Base-by-base conservation (phyloP, 2,329 filamentous ascomycete genomes). In the Pezicula neosporulosa region DNA sequence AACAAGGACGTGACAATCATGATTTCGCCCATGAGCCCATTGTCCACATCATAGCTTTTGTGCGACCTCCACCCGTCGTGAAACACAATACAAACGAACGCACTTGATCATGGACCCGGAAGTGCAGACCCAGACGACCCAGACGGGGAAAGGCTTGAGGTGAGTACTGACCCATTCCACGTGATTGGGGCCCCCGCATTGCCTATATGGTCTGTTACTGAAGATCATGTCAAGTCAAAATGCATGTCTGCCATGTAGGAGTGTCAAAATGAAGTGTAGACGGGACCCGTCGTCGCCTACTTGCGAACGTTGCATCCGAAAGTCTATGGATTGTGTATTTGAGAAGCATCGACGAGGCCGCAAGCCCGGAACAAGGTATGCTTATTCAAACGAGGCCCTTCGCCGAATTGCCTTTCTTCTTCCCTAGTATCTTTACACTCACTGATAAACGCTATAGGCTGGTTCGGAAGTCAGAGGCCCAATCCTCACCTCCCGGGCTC, bases 211-310 rank as follows among this genome's bases (percentile, higher is more conserved):
- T 21, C 5, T n/a, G 10, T 28, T 28, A 28, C 42, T 30, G 9
- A 44, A 12, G 3, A 19, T 5, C 21, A 15, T 28, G 18, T n/a
- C 42, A 44, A 16, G 21, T 35, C 33, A 50, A 30, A 62, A 60
- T 50, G 70, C 70, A 21, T 73, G 70, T 52, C 61, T 71, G 8
- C 55, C 63, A 51, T 73, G 70, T 49, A 62, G 70, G 41, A 67
- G 59, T 18, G 65, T 71, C 15, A 73, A 73, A 55, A 69, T 72
- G 65, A 71, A 68, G 49, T 73, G 70, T 50, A 57, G 55, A 13
- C 51, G 60, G 7, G 59, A 55, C 15, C 51, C 49, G 15, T 54
- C 53, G 28, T 56, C 52, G n/a, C 49, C 56, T 6, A 62, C 47
- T 15, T 73, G 71, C 49, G 65, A 68, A 39, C 66, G 71, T 6